Conservation (phyloP, 1,284 basidiomycete genomes). For the Phellopilus nigrolimitatus region DNA sequence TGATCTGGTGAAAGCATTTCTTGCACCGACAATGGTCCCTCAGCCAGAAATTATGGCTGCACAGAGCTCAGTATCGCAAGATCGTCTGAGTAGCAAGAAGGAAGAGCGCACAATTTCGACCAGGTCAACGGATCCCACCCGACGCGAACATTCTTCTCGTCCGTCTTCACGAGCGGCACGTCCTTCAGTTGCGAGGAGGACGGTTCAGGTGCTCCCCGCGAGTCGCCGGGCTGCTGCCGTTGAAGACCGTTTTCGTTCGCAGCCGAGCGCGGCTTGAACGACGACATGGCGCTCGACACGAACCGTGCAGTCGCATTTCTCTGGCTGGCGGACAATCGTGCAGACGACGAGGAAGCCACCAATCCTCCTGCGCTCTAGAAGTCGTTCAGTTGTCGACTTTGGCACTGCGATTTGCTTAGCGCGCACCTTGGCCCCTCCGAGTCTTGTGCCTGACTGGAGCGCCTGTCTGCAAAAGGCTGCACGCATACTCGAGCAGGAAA, state of each 20-base stretch:
- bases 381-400: no score
- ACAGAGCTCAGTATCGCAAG: not conserved
- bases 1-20: constrained; percentile 82
- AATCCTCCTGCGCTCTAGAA: no score
- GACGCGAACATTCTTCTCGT: constrained; percentile 56
- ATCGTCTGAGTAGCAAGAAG: constrained; percentile 19
- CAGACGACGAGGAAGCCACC: no score
- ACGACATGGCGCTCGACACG: constrained; percentile 5
- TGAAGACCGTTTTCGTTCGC: no score
- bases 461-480: not conserved
- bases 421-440: not conserved
- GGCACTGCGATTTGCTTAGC: no score
- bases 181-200: constrained; percentile 21
- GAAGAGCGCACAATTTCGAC: constrained; percentile 59
- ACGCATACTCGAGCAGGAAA: not conserved
- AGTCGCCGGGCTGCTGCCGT: not conserved
- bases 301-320: not conserved
- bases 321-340: no score
- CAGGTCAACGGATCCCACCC: constrained; percentile 63
- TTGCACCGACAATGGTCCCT: constrained; percentile 88
- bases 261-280: not conserved
- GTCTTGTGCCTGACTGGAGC: not conserved
- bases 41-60: constrained; percentile 68
- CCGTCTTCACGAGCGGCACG: constrained; percentile 52
- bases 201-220: not conserved